Percentiles rank a stretch among this genome's conserved stretches.
Evolutionary conservation across 352 stramenopile species (phyloP).

Genomic region (Phytophthora citrophthora): DNA sequence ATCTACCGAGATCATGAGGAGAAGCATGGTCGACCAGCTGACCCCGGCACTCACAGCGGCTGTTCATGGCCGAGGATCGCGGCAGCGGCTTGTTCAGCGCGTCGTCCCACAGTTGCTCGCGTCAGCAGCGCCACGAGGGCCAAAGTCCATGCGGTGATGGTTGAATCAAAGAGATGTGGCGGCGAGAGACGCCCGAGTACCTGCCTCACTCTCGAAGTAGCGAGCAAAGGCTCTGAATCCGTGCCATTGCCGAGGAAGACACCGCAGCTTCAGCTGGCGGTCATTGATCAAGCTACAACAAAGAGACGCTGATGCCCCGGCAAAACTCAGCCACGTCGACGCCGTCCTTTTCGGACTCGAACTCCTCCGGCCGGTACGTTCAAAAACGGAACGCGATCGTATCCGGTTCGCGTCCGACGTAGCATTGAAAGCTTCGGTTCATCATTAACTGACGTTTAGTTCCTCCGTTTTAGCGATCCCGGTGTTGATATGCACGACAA

Average conservation of each 20-base stretch:
- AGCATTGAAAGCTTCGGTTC: background rate
- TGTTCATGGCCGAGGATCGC: slow-evolving; percentile 11
- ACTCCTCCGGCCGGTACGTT: slow-evolving; percentile 30
- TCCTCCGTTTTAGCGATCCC: slow-evolving; percentile 8
- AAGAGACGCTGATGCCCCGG: slow-evolving; percentile 24
- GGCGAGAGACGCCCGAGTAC: background rate
- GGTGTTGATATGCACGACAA: slow-evolving; percentile 32
- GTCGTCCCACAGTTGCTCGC: slow-evolving; percentile 20
- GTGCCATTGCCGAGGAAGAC: slow-evolving; percentile 3
- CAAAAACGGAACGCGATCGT: background rate
- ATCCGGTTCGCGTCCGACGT: slow-evolving; percentile 5
- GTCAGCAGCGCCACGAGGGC: slow-evolving; percentile 10
- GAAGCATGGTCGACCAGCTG: slow-evolving; percentile 30
- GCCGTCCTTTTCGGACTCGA: slow-evolving; percentile 22
- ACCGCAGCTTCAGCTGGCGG: background rate
- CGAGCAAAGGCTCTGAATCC: slow-evolving; percentile 21
- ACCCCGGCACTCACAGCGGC: slow-evolving; percentile 3
- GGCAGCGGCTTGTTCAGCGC: background rate
- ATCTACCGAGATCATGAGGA: slow-evolving; percentile 23
- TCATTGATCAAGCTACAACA: background rate
- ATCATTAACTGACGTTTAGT: slow-evolving; percentile 6
- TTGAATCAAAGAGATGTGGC: slow-evolving; percentile 34
- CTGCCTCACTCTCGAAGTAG: slow-evolving; percentile 34
- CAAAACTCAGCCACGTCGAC: slow-evolving; percentile 1
- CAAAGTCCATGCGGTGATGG: slow-evolving; percentile 19